Evolutionary conservation across 2,329 filamentous ascomycete species (phyloP).

Genomic region (Eutypella sp.): DNA sequence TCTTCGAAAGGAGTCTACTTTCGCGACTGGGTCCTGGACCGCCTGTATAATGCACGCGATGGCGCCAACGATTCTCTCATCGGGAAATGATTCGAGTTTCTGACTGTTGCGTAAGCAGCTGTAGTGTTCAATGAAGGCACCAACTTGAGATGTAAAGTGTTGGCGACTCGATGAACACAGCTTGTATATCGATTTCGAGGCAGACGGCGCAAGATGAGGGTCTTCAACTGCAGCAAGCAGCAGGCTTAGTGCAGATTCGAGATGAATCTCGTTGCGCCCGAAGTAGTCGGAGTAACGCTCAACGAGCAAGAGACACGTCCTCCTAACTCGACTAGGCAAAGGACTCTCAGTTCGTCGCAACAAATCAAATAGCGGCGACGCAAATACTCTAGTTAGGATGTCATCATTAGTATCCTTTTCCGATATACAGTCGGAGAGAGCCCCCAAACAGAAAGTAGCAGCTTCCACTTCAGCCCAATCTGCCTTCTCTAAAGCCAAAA

Average conservation of each 20-base stretch:
- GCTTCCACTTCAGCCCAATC: conserved; percentile 58
- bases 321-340: conserved; percentile 58
- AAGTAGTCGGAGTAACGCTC: conserved; percentile 75
- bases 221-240: conserved; percentile 67
- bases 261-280: conserved; percentile 59
- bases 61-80: conserved; percentile 68
- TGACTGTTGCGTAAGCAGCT: conserved; percentile 53
- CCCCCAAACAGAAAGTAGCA: conserved; percentile 58
- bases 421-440: conserved; percentile 60
- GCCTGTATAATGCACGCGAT: conserved; percentile 75
- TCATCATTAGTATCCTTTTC: conserved; percentile 55
- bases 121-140: conserved; percentile 68
- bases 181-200: conserved; percentile 68
- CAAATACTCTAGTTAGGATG: conserved; percentile 57
- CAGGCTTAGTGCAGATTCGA: conserved; percentile 68
- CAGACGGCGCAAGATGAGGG: conserved; percentile 56
- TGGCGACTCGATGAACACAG: conserved; percentile 72
- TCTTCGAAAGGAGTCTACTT: conserved; percentile 48
- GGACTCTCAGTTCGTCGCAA: conserved; percentile 43
- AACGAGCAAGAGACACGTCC: conserved; percentile 65
- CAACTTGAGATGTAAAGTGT: conserved; percentile 61
- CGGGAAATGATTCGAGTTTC: conserved; percentile 63
- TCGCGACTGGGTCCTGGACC: conserved; percentile 51
- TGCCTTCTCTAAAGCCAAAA: conserved; percentile 42
- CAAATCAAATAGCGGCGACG: conserved; percentile 51